Percentiles rank a stretch among this genome's conserved stretches.
Evolutionary conservation across 129 eudicot genomes (phyloP).

Genomic region (Lonicera japonica): DNA sequence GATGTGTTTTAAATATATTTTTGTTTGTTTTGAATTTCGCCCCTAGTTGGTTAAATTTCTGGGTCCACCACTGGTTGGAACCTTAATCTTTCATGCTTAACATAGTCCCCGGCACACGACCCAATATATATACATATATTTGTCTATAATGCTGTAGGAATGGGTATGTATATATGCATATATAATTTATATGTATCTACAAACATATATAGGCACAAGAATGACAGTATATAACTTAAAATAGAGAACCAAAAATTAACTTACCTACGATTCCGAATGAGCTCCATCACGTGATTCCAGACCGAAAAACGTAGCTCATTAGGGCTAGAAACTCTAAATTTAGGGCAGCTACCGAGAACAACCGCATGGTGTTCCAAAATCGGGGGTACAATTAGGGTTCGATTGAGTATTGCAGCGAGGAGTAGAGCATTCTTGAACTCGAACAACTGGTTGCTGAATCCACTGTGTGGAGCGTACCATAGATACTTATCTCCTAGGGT

Average conservation of each 20-base stretch:
- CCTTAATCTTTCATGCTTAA: too few relatives aligned
- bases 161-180: too few relatives aligned
- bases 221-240: not conserved
- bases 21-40: too few relatives aligned
- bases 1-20: too few relatives aligned
- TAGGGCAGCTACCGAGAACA: conserved; percentile 95
- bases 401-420: conserved; percentile 64
- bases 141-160: too few relatives aligned
- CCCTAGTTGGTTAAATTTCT: too few relatives aligned
- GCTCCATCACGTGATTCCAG: conserved; percentile 71
- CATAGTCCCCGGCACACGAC: too few relatives aligned
- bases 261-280: conserved; percentile 54
- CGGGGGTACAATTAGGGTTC: conserved; percentile 85
- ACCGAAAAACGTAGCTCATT: conserved; percentile 56
- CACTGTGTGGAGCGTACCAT: conserved; percentile 96
- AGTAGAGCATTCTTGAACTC: conserved; percentile 78
- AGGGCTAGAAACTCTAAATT: conserved; percentile 72
- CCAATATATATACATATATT: too few relatives aligned
- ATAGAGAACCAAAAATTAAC: not conserved
- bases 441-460: conserved; percentile 96
- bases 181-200: too few relatives aligned
- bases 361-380: conserved; percentile 95
- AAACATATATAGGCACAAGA: not conserved
- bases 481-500: conserved; percentile 44
- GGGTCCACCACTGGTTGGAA: too few relatives aligned